Evolutionary conservation across 2,329 filamentous ascomycete species (phyloP).

Genomic region (Fusarium goolgardi): DNA sequence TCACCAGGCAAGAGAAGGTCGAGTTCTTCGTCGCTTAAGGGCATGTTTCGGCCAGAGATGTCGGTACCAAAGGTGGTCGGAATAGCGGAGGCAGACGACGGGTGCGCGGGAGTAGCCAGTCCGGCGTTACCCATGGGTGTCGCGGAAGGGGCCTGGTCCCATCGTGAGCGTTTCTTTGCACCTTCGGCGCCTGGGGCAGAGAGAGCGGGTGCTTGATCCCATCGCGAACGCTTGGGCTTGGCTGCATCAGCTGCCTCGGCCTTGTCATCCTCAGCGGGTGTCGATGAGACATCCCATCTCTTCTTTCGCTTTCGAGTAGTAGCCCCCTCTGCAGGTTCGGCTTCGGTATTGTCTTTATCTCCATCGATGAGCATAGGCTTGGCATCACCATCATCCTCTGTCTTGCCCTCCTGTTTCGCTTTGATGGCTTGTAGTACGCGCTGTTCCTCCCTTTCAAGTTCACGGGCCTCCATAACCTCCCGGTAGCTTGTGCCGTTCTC

Average conservation of each 20-base stretch:
- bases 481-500: constrained; percentile 85
- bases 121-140: constrained; percentile 79
- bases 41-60: constrained; percentile 79
- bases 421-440: constrained; percentile 83
- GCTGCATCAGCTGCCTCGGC: constrained; percentile 63
- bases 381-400: constrained; percentile 72
- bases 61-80: constrained; percentile 83
- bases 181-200: constrained; percentile 66
- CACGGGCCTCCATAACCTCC: constrained; percentile 89
- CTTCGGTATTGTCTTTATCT: constrained; percentile 79
- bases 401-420: constrained; percentile 72
- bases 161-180: constrained; percentile 82
- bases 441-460: constrained; percentile 93
- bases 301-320: constrained; percentile 87
- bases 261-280: constrained; percentile 64
- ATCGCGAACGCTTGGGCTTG: constrained; percentile 82
- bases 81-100: constrained; percentile 66
- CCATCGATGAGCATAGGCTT: constrained; percentile 79
- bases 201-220: constrained; percentile 82
- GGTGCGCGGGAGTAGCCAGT: constrained; percentile 82
- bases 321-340: constrained; percentile 73
- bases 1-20: constrained; percentile 90
- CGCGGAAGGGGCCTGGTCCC: constrained; percentile 89
- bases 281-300: constrained; percentile 87
- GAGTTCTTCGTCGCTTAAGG: constrained; percentile 92